Base-by-base conservation (phyloP, 345 rosid species). In the Limnanthes douglasii region DNA sequence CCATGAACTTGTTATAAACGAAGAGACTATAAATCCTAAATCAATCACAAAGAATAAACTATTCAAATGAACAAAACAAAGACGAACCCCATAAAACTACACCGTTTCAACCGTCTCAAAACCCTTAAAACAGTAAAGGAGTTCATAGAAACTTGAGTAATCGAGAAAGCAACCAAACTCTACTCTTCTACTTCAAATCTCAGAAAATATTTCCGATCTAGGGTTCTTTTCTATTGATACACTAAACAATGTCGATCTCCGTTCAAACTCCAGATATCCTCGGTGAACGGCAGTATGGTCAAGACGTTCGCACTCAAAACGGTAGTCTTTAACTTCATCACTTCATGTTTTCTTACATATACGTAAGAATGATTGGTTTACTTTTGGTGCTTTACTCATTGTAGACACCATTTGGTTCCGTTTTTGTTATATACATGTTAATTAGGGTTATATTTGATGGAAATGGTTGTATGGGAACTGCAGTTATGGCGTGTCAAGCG, bases 271-370 rank as follows among this genome's bases (percentile, higher is more conserved):
- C 48, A 8, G 98, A 85, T 65, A 84, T 90, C 47, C 63, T 73
- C 19, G 98, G 98, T 15, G 98, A 85, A 1, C 84, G 96, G 19
- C 96, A 80, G 33, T 69, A 75, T 23, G 98, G 94, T 46, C 93
- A 77, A 50, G 98, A 85, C 61, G 98, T 90, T 40, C 98, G 94
- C 28, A 78, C 93, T 16, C 99, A 85, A 51, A 92, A 92, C 18
- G 93, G 94, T 92, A 65, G 23, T 15, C 1, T 45, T 30, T 12
- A 34, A 20, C 15, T 46, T 37, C 16, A 11, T 5, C 10, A 21
- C 17, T 15, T 6, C 12, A 39, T 24, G 9, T 26, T 16, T 18
- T 9, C 17, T 10, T 11, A 11, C 29, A 10, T 19, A 12, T 14
- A 13, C 10, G 5, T 10, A 2, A 3, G 15, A 9, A 5, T 18